phyloP scores from a whole-genome alignment of 768 basidiomycete species.

The Lentinula guzmanii region DNA sequence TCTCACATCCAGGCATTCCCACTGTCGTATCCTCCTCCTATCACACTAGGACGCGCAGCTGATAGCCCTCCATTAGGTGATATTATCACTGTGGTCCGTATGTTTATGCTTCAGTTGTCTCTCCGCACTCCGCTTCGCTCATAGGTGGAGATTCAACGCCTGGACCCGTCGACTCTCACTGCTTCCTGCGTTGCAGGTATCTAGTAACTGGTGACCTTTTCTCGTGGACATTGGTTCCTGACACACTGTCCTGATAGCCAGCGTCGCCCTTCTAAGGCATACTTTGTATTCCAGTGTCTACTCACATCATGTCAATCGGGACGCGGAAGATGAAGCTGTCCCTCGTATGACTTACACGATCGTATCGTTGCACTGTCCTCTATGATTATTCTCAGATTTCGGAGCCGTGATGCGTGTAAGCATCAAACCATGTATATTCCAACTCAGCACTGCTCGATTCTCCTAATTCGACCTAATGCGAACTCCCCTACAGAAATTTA shows the following conservation, averaged over 20 bases:
- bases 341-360: too few species aligned
- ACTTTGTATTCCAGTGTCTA: too few species aligned
- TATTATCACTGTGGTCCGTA: not conserved
- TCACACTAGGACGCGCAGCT: not conserved
- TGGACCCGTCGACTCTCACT: not conserved
- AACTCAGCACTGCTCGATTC: not conserved
- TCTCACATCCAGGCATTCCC: not conserved
- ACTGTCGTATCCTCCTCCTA: not conserved
- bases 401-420: not conserved
- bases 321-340: not conserved
- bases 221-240: not conserved
- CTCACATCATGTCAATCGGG: not conserved
- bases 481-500: too few species aligned
- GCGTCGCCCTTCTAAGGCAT: too few species aligned
- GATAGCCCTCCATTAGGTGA: not conserved
- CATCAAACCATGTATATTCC: not conserved
- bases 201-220: not conserved
- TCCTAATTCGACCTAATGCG: too few species aligned
- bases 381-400: not conserved
- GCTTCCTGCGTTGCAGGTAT: not conserved
- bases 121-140: not conserved
- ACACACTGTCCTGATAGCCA: not conserved
- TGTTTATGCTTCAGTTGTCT: not conserved
- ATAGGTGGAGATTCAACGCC: slow-evolving; percentile 1
- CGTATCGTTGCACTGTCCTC: not conserved